A percentile compares a stretch with the other conserved stretches of the same genome.
Conservation (phyloP, 257 asterid species). For the Echites panduratus region DNA sequence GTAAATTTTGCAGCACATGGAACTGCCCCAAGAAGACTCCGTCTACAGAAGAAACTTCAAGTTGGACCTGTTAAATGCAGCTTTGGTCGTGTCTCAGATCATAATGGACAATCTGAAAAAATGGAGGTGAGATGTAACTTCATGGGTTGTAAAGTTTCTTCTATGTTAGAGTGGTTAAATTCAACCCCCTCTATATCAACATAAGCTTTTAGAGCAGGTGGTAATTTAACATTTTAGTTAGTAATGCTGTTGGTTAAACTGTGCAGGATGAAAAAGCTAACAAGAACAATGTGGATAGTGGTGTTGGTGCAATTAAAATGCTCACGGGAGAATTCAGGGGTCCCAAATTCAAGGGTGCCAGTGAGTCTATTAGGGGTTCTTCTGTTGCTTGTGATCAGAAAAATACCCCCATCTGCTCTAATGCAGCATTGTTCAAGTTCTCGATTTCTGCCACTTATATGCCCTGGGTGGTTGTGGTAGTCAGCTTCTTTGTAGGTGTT, state of each 20-base stretch:
- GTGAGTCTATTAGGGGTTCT: constrained; percentile 2
- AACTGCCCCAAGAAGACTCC: constrained; percentile 65
- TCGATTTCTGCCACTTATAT: constrained; percentile 22
- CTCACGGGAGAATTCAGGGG: too few relatives aligned
- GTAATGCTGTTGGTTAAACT: constrained; percentile 13
- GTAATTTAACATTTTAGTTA: neutral
- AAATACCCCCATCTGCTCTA: constrained; percentile 16
- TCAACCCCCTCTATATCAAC: too few relatives aligned
- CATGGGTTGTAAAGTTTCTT: neutral
- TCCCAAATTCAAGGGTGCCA: constrained; percentile 7
- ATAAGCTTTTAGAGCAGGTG: too few relatives aligned
- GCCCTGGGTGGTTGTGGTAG: constrained; percentile 42
- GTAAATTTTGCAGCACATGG: constrained; percentile 38
- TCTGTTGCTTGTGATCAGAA: constrained; percentile 8
- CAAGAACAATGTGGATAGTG: neutral
- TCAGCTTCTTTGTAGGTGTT: constrained; percentile 37
- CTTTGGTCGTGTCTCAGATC: constrained; percentile 25
- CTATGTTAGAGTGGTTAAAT: too few relatives aligned
- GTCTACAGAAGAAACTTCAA: constrained; percentile 42
- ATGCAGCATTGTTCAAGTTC: constrained; percentile 13
- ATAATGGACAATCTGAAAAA: constrained; percentile 13
- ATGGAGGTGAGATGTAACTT: constrained; percentile 36
- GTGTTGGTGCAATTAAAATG: too few relatives aligned
- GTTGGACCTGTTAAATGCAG: constrained; percentile 47
- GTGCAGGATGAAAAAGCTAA: constrained; percentile 46